phyloP scores from a whole-genome alignment of 2,329 filamentous ascomycete species.

The Sarocladium strictum region DNA sequence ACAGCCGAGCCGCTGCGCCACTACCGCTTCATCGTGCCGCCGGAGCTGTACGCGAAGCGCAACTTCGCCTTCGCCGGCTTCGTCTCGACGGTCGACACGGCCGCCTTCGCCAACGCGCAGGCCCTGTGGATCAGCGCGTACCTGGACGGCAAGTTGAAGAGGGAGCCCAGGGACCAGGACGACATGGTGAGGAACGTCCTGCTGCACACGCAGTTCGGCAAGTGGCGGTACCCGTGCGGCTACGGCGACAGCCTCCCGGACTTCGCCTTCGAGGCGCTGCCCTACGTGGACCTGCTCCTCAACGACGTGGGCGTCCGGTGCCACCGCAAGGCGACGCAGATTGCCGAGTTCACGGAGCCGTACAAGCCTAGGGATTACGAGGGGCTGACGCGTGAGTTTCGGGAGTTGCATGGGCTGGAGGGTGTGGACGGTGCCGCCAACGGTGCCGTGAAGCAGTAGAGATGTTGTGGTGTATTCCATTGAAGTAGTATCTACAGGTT shows the following conservation, averaged over 20 bases:
- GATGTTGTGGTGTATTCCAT: neutral
- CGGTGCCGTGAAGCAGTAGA: neutral
- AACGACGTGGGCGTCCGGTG: conserved; percentile 55
- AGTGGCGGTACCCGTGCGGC: conserved; percentile 62
- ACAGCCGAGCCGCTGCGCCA: conserved; percentile 15
- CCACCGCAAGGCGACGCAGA: neutral
- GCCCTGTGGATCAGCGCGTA: conserved; percentile 58
- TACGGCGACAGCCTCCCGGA: conserved; percentile 58
- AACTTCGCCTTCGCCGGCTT: conserved; percentile 40
- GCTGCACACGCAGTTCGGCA: conserved; percentile 61
- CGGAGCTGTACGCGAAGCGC: conserved; percentile 28
- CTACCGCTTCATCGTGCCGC: conserved; percentile 39
- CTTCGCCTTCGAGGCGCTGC: conserved; percentile 68
- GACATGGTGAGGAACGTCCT: conserved; percentile 46
- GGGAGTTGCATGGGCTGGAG: neutral
- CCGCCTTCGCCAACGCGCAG: conserved; percentile 35
- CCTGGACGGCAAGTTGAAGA: conserved; percentile 29
- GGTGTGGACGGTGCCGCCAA: no score
- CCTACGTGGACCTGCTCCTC: conserved; percentile 63
- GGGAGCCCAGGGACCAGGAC: conserved; percentile 27
- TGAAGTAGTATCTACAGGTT: neutral
- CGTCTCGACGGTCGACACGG: conserved; percentile 33
- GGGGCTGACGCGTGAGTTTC: neutral
- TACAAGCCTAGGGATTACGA: neutral
- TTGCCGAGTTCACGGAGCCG: neutral